These are phyloP conservation scores for Colletotrichum cereale DNA, from an alignment of 2,329 filamentous ascomycete species.

Conservation along the genomic window DNA sequence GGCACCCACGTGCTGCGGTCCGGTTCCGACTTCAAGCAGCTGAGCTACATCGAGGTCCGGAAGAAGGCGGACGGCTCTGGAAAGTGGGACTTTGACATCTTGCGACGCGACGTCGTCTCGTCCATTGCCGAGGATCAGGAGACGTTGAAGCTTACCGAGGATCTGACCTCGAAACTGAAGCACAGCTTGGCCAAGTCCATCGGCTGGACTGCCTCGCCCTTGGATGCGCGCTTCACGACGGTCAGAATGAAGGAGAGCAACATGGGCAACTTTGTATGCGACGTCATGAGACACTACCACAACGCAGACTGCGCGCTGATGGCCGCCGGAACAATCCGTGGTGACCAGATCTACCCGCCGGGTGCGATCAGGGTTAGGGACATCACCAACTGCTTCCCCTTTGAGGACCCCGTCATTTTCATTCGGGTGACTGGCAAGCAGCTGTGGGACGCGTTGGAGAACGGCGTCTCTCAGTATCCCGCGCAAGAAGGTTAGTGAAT, in stretches of 20 bases:
- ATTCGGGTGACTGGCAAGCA: constrained; percentile 78
- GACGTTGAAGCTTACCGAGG: constrained; percentile 72
- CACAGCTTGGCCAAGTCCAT: constrained; percentile 84
- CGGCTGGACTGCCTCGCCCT: constrained; percentile 83
- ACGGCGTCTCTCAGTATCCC: constrained; percentile 83
- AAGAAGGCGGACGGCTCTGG: constrained; percentile 60
- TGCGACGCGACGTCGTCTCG: constrained; percentile 78
- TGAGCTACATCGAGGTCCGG: constrained; percentile 87
- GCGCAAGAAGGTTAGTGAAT: constrained; percentile 75
- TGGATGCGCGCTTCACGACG: constrained; percentile 89
- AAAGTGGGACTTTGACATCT: constrained; percentile 85
- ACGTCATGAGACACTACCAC: constrained; percentile 90
- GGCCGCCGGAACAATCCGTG: constrained; percentile 87
- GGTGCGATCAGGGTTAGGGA: constrained; percentile 83
- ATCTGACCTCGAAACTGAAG: constrained; percentile 79
- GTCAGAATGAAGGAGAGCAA: constrained; percentile 85
- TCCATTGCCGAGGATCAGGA: constrained; percentile 73
- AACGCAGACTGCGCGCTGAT: constrained; percentile 85
- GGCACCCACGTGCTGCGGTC: constrained; percentile 87
- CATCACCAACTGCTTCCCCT: constrained; percentile 90
- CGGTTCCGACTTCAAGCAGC: constrained; percentile 91
- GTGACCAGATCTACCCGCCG: constrained; percentile 89
- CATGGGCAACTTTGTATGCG: constrained; percentile 90
- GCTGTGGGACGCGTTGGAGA: constrained; percentile 85
- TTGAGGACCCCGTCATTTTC: constrained; percentile 90